Evolutionary conservation across 2,329 filamentous ascomycete species (phyloP).

Genomic region (Annulohypoxylon truncatum): DNA sequence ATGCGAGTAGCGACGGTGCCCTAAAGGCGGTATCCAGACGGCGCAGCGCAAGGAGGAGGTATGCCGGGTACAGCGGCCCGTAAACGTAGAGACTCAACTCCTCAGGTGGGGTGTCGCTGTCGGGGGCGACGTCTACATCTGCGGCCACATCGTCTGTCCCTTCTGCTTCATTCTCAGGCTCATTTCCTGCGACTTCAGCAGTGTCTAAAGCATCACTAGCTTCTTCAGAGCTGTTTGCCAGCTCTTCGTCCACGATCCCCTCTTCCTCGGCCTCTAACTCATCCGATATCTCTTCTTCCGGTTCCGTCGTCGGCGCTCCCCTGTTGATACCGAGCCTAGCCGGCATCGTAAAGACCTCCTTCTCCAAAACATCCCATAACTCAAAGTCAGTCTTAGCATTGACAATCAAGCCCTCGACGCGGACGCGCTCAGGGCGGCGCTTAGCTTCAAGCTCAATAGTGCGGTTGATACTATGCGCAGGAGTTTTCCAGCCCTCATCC

Average conservation of each 20-base stretch:
- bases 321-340: conserved; percentile 63
- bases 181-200: not conserved
- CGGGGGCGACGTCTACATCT: not conserved
- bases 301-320: conserved; percentile 32
- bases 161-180: not conserved
- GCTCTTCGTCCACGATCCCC: not conserved
- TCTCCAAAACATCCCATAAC: conserved; percentile 74
- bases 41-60: conserved; percentile 67
- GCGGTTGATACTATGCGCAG: conserved; percentile 40
- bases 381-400: conserved; percentile 69
- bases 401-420: conserved; percentile 66
- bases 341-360: conserved; percentile 73
- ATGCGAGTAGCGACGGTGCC: conserved; percentile 67
- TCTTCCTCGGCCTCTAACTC: not conserved
- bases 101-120: conserved; percentile 22
- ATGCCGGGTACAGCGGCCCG: conserved; percentile 72
- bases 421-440: conserved; percentile 59
- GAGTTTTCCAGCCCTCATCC: conserved; percentile 42
- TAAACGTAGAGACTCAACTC: conserved; percentile 65
- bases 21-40: conserved; percentile 68
- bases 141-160: conserved; percentile 2
- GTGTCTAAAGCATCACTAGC: not conserved
- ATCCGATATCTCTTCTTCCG: not conserved
- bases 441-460: conserved; percentile 54
- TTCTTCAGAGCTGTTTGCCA: not conserved